A percentile compares a stretch with the other conserved stretches of the same genome.
phyloP scores from a whole-genome alignment of 176 grass and related monocot genomes.

The Carex pumila region DNA sequence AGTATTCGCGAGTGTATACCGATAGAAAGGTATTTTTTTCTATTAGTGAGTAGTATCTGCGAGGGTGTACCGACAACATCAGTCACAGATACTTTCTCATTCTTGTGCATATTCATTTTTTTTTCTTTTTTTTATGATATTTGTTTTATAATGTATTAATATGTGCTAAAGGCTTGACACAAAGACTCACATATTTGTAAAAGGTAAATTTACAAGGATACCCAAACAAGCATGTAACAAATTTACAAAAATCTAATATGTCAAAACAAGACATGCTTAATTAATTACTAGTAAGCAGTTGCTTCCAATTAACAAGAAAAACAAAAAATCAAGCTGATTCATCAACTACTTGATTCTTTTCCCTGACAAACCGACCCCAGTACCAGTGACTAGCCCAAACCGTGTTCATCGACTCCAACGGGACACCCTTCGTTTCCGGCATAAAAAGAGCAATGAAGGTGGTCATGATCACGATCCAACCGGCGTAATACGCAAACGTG shows the following conservation, averaged over 20 bases:
- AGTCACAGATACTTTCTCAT: no score
- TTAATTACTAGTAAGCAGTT: not conserved
- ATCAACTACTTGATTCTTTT: not conserved
- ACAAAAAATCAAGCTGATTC: not conserved
- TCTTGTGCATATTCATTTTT: no score
- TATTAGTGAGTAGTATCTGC: no score
- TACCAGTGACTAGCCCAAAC: constrained; percentile 20
- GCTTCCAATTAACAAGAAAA: not conserved
- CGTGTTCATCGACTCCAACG: constrained; percentile 15
- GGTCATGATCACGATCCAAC: constrained; percentile 24
- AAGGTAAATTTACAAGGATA: no score
- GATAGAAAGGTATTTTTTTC: no score
- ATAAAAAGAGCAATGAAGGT: constrained; percentile 19
- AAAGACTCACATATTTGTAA: no score
- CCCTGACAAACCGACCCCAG: constrained; percentile 12
- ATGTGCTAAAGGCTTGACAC: not conserved
- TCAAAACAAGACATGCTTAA: not conserved
- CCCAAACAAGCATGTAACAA: not conserved
- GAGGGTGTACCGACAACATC: no score
- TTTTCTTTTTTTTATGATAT: no score
- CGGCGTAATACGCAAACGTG: constrained; percentile 20
- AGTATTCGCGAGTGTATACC: no score
- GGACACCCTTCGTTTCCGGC: constrained; percentile 18
- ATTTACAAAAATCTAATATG: not conserved
- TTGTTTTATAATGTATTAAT: no score